Conservation (phyloP, 176 grass and related monocot genomes). For the Ensete glaucum region DNA sequence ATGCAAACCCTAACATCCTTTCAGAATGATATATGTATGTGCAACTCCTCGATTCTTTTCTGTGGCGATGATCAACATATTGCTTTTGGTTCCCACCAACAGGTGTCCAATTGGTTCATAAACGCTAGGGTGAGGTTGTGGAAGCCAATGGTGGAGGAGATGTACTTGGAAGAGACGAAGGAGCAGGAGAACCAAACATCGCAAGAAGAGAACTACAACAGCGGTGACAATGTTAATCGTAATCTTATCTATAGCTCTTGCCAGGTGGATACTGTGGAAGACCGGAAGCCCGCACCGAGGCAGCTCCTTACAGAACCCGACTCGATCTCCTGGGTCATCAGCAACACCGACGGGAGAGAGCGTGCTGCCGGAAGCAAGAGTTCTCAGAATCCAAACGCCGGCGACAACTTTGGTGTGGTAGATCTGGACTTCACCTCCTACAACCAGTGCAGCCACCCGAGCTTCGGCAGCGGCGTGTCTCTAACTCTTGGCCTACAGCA, state of each 20-base stretch:
- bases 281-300: slow-evolving; percentile 2
- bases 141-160: slow-evolving; percentile 23
- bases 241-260: neutral
- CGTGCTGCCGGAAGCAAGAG: neutral
- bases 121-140: slow-evolving; percentile 20
- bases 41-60: neutral
- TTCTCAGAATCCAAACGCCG: neutral
- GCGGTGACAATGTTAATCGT: neutral
- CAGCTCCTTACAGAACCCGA: slow-evolving; percentile 6
- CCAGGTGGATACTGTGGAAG: neutral
- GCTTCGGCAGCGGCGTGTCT: neutral
- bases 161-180: slow-evolving; percentile 13
- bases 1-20: neutral
- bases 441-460: neutral
- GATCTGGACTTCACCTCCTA: slow-evolving; percentile 16
- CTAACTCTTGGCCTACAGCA: slow-evolving; percentile 20
- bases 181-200: neutral
- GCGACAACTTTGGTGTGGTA: neutral
- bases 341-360: neutral
- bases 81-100: neutral
- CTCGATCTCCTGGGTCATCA: slow-evolving; percentile 14
- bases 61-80: neutral
- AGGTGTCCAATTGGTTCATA: slow-evolving; percentile 21
- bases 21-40: neutral
- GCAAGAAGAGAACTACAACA: neutral